Percentiles rank a stretch among this genome's conserved stretches.
Conservation (phyloP, 192 early-diverging fungal genomes). For the Rhizophlyctis rosea region DNA sequence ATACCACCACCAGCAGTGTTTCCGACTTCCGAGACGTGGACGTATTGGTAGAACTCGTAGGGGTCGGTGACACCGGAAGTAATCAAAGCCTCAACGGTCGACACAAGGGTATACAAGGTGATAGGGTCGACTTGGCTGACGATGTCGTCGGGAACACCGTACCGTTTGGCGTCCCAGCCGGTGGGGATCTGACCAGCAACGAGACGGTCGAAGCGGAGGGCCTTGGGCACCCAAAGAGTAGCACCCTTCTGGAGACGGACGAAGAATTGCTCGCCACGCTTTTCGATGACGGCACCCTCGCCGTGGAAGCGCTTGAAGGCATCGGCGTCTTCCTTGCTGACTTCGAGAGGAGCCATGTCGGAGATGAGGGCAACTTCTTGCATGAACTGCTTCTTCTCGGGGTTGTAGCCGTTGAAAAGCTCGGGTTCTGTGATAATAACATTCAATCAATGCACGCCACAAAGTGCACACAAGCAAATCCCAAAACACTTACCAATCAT, state of each 20-base stretch:
- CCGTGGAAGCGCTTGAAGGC: constrained; percentile 81
- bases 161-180: constrained; percentile 88
- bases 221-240: constrained; percentile 86
- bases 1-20: constrained; percentile 88
- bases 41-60: constrained; percentile 95
- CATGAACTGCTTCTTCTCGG: constrained; percentile 76
- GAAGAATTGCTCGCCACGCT: constrained; percentile 65
- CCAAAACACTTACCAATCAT: constrained; percentile 55
- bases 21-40: constrained; percentile 91
- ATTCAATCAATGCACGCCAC: constrained; percentile 5
- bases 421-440: constrained; percentile 57
- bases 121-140: constrained; percentile 87
- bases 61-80: constrained; percentile 92
- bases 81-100: constrained; percentile 89
- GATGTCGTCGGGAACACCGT: constrained; percentile 90
- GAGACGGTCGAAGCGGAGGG: constrained; percentile 82
- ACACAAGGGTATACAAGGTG: constrained; percentile 84
- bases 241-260: constrained; percentile 86
- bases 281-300: constrained; percentile 71
- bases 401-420: constrained; percentile 84
- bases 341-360: constrained; percentile 85
- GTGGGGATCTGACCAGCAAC: constrained; percentile 93
- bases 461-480: background rate
- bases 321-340: constrained; percentile 79
- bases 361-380: constrained; percentile 87